A percentile compares a stretch with the other conserved stretches of the same genome.
phyloP scores from a whole-genome alignment of 345 rosid species.

The Populus davidiana region DNA sequence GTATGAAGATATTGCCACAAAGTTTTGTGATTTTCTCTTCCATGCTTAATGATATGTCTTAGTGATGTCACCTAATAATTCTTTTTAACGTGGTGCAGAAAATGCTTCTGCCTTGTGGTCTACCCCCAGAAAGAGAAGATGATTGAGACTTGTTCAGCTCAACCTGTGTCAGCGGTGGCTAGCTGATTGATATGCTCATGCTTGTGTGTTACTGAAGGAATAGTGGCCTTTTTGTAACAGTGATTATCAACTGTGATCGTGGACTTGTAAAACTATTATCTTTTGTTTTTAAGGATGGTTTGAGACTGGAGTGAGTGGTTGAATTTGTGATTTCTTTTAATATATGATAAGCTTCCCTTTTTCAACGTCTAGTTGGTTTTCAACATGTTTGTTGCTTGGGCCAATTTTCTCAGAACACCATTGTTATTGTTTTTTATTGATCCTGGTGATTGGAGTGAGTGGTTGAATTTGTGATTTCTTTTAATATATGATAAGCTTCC shows the following conservation, averaged over 20 bases:
- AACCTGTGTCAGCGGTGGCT: not conserved
- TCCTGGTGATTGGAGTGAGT: not conserved
- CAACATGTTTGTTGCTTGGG: not conserved
- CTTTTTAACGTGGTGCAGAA: slow-evolving; percentile 46
- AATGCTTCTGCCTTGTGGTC: slow-evolving; percentile 97
- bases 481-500: not conserved
- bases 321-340: not conserved
- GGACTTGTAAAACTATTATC: not conserved
- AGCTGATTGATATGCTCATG: not conserved
- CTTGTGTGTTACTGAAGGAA: not conserved
- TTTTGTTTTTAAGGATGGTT: not conserved
- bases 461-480: not conserved
- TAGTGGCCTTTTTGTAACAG: not conserved
- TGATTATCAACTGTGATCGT: not conserved
- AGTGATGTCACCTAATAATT: not conserved
- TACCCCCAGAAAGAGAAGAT: slow-evolving; percentile 94
- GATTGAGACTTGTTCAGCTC: slow-evolving; percentile 31
- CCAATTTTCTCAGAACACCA: not conserved
- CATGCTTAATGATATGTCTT: not conserved
- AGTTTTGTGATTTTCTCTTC: not conserved
- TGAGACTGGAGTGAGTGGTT: not conserved
- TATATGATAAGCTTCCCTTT: not conserved
- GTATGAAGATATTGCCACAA: not conserved
- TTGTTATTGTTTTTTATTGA: not conserved
- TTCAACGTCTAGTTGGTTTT: not conserved